Evolutionary conservation across 805 yeast genomes (phyloP), one percentile per base, ranked within the genome.

Genomic region (Lachancea sp.): DNA sequence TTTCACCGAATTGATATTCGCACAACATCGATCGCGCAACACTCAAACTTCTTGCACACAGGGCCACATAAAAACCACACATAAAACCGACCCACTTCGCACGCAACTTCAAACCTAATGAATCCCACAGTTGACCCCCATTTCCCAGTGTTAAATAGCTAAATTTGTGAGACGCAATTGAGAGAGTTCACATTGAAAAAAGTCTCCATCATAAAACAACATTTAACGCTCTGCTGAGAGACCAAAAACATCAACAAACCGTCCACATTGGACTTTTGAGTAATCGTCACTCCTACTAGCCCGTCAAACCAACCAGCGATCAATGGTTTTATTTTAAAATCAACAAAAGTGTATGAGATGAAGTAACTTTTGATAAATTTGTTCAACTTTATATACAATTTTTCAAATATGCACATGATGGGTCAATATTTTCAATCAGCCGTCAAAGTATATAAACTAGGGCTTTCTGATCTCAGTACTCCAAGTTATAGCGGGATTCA

Each of bases 401-500:
- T 30, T 30, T 30, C n/a, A 30, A 30, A 30, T 15, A 4, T 12
- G 16, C 6, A 30, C 33, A 6, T 6, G 10, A 12, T 15, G 33
- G 9, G 4, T 15, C n/a, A 15, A 10, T 30, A 12, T 15, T 30
- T 30, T 13, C 16, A 15, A 30, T 15, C 6, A 30, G 33, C 33
- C 6, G 11, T 30, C 33, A 10, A 30, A 30, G 6, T 26, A 38
- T 30, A n/a, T 38, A 10, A 40, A 36, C 12, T 17, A 42, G 35
- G 45, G 35, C 22, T 31, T 35, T 25, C 8, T 22, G 25, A 22
- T 6, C 25, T 22, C 17, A n/a, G n/a, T n/a, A n/a, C 7, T 32
- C 35, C 35, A 32, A 32, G 19, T n/a, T 6, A 8, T 12, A 7
- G 34, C 16, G 29, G 49, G 67, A 81, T 20, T 25, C 2, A 13